Percentiles rank a stretch among this genome's conserved stretches.
These are phyloP conservation scores for Thuja plicata DNA, from an alignment of 83 land plant genomes.

Conservation along the genomic window DNA sequence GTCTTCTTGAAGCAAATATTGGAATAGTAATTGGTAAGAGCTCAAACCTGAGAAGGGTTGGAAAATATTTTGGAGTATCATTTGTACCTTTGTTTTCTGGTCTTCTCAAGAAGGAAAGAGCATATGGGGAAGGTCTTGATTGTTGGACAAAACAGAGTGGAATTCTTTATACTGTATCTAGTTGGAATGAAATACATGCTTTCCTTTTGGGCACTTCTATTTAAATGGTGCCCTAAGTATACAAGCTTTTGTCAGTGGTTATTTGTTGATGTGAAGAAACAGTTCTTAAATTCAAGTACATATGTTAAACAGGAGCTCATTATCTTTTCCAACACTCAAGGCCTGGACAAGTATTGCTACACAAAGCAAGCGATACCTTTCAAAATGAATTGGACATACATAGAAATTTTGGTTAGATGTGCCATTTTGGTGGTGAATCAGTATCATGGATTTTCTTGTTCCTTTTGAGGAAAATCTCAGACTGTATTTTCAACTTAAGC, in stretches of 20 bases:
- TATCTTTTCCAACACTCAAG: neutral
- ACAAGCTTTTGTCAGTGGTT: neutral
- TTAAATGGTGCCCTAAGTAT: neutral
- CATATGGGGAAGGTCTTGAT: conserved; percentile 20
- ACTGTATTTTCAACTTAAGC: neutral
- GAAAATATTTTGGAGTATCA: conserved; percentile 63
- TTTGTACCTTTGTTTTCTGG: conserved; percentile 67
- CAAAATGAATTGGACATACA: neutral
- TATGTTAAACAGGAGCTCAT: neutral
- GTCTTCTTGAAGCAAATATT: conserved; percentile 80
- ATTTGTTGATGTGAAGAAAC: neutral
- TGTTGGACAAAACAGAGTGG: conserved; percentile 55
- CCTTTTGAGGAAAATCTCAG: neutral
- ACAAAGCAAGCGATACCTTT: neutral
- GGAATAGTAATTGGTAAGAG: conserved; percentile 87
- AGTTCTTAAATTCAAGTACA: conserved; percentile 4
- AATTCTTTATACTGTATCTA: conserved; percentile 66
- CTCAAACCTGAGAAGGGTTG: conserved; percentile 66
- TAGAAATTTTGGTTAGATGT: neutral
- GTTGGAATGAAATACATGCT: conserved; percentile 89
- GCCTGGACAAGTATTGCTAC: neutral
- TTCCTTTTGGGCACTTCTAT: conserved; percentile 53
- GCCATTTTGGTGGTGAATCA: neutral
- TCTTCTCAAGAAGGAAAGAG: conserved; percentile 51
- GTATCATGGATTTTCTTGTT: neutral